A percentile compares a stretch with the other conserved stretches of the same genome.
Conservation (phyloP, 306 rosid species). For the Ormosia emarginata region DNA sequence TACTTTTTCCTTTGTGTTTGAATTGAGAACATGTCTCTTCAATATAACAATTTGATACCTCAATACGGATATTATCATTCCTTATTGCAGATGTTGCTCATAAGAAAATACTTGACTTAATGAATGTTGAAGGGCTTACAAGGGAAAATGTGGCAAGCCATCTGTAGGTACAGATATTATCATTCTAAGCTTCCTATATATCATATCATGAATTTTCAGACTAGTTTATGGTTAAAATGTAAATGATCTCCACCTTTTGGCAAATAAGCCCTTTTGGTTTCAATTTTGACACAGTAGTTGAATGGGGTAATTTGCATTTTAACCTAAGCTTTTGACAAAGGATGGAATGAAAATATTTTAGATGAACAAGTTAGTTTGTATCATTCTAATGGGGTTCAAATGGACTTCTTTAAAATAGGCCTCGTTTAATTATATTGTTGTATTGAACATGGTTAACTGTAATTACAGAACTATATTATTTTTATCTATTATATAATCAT, state of each 20-base stretch:
- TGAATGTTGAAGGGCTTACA: slow-evolving; percentile 87
- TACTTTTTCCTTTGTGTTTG: slow-evolving; percentile 5
- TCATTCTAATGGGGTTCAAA: too few species aligned
- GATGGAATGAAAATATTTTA: background rate
- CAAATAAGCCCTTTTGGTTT: background rate
- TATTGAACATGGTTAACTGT: too few species aligned
- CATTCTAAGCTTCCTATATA: slow-evolving; percentile 15
- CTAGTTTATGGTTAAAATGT: background rate
- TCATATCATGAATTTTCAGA: background rate
- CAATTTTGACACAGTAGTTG: background rate
- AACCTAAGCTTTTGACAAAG: background rate
- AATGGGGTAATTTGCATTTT: background rate
- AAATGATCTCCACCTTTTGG: background rate
- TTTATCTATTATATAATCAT: too few species aligned
- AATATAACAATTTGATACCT: background rate
- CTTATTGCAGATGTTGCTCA: slow-evolving; percentile 75
- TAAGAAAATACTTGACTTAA: slow-evolving; percentile 74
- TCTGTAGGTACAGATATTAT: slow-evolving; percentile 72
- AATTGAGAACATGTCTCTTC: background rate
- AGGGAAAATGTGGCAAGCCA: slow-evolving; percentile 95
- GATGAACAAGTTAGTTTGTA: background rate
- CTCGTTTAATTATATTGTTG: too few species aligned
- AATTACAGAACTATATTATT: too few species aligned
- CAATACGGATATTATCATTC: background rate
- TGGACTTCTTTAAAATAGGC: too few species aligned